These are phyloP conservation scores for Arthromyces matolae DNA, from an alignment of 768 basidiomycete species.

Conservation along the genomic window DNA sequence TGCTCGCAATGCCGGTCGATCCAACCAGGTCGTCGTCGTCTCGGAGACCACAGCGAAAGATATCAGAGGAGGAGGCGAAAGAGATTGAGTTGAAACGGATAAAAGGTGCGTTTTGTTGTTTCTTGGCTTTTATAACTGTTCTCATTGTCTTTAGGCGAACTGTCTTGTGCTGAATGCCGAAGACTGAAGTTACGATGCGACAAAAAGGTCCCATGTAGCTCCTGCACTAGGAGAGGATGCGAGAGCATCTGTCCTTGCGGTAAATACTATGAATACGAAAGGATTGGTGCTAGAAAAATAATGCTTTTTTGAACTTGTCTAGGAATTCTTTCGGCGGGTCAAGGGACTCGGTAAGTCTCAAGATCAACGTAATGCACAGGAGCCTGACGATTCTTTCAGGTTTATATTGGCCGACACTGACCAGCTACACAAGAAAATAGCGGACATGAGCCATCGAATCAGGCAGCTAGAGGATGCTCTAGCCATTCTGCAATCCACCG, in stretches of 20 bases:
- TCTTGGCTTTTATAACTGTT: conserved; percentile 6
- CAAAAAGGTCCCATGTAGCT: conserved; percentile 48
- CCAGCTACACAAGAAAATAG: conserved; percentile 61
- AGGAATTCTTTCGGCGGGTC: conserved; percentile 50
- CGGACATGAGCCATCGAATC: conserved; percentile 65
- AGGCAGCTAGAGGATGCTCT: conserved; percentile 67
- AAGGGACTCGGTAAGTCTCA: conserved; percentile 42
- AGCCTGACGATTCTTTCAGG: conserved; percentile 27
- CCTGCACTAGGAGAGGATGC: conserved; percentile 54
- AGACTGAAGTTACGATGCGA: conserved; percentile 50
- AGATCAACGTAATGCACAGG: background rate
- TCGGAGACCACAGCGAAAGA: conserved; percentile 37
- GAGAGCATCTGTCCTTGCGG: conserved; percentile 64
- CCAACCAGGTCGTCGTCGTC: conserved; percentile 34
- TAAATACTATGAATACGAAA: conserved; percentile 20
- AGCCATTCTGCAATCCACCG: conserved; percentile 54
- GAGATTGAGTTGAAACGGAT: conserved; percentile 51
- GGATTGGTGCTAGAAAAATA: background rate
- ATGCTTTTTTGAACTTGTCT: background rate
- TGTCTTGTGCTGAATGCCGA: conserved; percentile 53
- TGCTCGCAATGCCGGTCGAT: conserved; percentile 38
- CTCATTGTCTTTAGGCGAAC: conserved; percentile 33
- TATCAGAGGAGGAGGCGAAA: conserved; percentile 48
- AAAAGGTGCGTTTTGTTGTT: conserved; percentile 29
- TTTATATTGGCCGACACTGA: conserved; percentile 67